These are phyloP conservation scores for Hypholoma sublateritium DNA, from an alignment of 768 basidiomycete species.

Conservation along the genomic window DNA sequence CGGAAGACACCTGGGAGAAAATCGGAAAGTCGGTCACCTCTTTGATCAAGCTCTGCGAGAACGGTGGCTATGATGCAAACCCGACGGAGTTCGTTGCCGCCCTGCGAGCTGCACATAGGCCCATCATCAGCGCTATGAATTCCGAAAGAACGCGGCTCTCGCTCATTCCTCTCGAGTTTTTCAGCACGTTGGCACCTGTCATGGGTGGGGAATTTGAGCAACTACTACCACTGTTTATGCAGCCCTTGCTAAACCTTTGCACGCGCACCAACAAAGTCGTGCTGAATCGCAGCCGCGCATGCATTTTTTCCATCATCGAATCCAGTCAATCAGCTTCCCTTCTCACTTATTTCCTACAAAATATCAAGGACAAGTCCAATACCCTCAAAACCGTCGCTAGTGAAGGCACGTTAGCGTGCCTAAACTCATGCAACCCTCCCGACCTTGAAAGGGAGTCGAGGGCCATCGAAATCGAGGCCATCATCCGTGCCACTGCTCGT, in stretches of 20 bases:
- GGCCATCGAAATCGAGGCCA: conserved; percentile 64
- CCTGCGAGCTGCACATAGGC: conserved; percentile 51
- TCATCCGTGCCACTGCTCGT: conserved; percentile 64
- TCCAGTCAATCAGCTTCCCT: conserved; percentile 66
- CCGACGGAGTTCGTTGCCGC: conserved; percentile 45
- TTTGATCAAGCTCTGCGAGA: conserved; percentile 48
- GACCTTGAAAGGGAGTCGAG: conserved; percentile 71
- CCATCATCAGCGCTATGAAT: conserved; percentile 57
- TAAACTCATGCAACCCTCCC: conserved; percentile 78
- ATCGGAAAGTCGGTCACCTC: conserved; percentile 51
- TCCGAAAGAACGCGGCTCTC: conserved; percentile 79
- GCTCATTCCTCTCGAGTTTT: conserved; percentile 60
- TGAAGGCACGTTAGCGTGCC: conserved; percentile 62
- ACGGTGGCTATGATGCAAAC: conserved; percentile 52
- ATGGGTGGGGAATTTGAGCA: conserved; percentile 67
- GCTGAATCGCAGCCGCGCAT: conserved; percentile 59
- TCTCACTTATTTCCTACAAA: conserved; percentile 57
- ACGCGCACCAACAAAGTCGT: conserved; percentile 80
- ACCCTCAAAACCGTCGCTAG: conserved; percentile 63
- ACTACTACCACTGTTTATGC: conserved; percentile 65
- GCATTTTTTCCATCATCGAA: conserved; percentile 62
- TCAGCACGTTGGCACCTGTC: conserved; percentile 51
- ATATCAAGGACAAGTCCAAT: conserved; percentile 66
- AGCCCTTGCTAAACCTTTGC: conserved; percentile 65
- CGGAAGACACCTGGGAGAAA: conserved; percentile 80